Percentiles rank a stretch among this genome's conserved stretches.
These are phyloP conservation scores for Penicillium concentricum DNA, from an alignment of 2,329 filamentous ascomycete genomes.

Conservation along the genomic window DNA sequence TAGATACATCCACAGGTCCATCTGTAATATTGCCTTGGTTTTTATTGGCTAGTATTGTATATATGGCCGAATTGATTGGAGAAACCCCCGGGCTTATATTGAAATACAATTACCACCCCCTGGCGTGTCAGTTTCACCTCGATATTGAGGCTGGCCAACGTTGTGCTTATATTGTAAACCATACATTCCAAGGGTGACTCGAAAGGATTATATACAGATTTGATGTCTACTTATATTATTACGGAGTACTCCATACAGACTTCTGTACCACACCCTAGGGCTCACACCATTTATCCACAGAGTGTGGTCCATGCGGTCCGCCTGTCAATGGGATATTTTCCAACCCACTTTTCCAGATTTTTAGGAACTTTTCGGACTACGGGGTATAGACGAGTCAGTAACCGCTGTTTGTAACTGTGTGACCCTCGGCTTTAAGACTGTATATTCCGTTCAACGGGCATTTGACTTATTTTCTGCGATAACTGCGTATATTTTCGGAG, in stretches of 20 bases:
- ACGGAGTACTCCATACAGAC: no score
- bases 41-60: neutral
- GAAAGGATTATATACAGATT: neutral
- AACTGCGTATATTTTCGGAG: neutral
- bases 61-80: neutral
- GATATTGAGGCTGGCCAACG: neutral
- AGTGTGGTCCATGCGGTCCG: neutral
- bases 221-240: neutral
- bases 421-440: neutral
- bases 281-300: neutral
- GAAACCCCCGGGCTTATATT: fast-evolving
- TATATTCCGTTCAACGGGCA: neutral
- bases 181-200: neutral
- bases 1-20: neutral
- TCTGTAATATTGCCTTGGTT: neutral
- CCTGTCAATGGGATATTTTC: neutral
- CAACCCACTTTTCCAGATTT: neutral
- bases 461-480: neutral
- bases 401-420: neutral
- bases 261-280: neutral
- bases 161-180: neutral
- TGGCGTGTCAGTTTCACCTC: neutral
- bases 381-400: neutral
- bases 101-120: slow-evolving; percentile 1
- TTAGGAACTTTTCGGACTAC: neutral